phyloP scores from a whole-genome alignment of 768 basidiomycete species.

The Boletus reticulatus region DNA sequence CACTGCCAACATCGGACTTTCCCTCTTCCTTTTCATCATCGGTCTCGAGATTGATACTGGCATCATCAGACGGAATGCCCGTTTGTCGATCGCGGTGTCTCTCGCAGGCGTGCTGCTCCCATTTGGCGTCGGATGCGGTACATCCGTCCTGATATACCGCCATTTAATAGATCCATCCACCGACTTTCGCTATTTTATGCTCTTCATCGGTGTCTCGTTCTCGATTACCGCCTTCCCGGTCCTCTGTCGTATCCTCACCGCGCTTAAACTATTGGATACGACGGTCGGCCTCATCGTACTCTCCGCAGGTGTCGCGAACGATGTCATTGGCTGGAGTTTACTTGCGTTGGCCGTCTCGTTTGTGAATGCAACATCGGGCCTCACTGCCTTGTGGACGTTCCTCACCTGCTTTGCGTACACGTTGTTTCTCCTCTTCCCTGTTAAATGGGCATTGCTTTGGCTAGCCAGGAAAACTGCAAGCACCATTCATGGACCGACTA shows the following conservation, averaged over 20 bases:
- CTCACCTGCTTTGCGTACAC: slow-evolving; percentile 80
- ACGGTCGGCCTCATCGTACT: slow-evolving; percentile 91
- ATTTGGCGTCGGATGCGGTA: slow-evolving; percentile 81
- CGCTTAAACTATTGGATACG: slow-evolving; percentile 88
- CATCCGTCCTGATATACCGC: slow-evolving; percentile 72
- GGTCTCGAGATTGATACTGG: slow-evolving; percentile 86
- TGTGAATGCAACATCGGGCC: slow-evolving; percentile 80
- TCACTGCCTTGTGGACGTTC: slow-evolving; percentile 85
- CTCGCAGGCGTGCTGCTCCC: slow-evolving; percentile 82
- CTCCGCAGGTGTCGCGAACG: slow-evolving; percentile 89
- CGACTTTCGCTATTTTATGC: slow-evolving; percentile 85
- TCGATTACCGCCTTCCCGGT: slow-evolving; percentile 89
- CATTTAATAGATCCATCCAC: slow-evolving; percentile 60
- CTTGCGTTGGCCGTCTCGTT: slow-evolving; percentile 90
- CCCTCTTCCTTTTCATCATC: slow-evolving; percentile 89
- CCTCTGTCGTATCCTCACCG: slow-evolving; percentile 84
- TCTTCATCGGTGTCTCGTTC: slow-evolving; percentile 91
- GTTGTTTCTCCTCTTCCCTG: slow-evolving; percentile 69
- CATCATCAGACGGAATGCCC: slow-evolving; percentile 75
- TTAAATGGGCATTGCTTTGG: slow-evolving; percentile 61
- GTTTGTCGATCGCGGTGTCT: slow-evolving; percentile 65
- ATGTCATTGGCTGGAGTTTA: slow-evolving; percentile 86
- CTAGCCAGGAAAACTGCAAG: slow-evolving; percentile 78
- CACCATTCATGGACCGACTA: slow-evolving; percentile 76
- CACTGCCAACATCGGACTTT: slow-evolving; percentile 85